Evolutionary conservation across 106 monocot genomes (phyloP).

Genomic region (Phalaenopsis aphrodite): DNA sequence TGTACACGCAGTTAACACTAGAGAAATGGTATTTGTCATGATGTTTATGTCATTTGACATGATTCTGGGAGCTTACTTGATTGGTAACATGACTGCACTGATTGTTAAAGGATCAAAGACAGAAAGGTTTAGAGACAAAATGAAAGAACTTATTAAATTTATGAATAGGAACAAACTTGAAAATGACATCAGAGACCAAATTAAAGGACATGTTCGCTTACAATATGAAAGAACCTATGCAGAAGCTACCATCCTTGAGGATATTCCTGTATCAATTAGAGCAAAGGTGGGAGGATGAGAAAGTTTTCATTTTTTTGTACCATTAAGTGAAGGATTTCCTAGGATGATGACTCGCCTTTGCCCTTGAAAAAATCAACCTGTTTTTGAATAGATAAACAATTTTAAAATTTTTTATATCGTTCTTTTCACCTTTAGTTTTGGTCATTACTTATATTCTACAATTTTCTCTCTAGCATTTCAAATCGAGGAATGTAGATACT

Average conservation of each 20-base stretch:
- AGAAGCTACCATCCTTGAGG: constrained; percentile 71
- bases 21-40: constrained; percentile 95
- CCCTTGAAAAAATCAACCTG: background rate
- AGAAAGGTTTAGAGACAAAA: constrained; percentile 87
- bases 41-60: constrained; percentile 93
- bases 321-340: background rate
- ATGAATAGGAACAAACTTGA: constrained; percentile 86
- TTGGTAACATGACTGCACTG: constrained; percentile 93
- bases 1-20: constrained; percentile 83
- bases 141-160: constrained; percentile 79
- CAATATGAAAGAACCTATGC: constrained; percentile 89
- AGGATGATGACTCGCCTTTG: background rate
- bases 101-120: constrained; percentile 98
- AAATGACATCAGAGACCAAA: constrained; percentile 71
- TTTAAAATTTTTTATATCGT: background rate
- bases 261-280: constrained; percentile 82
- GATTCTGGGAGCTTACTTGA: constrained; percentile 92
- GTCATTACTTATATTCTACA: background rate
- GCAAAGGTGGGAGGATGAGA: constrained; percentile 49
- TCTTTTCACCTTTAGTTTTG: background rate
- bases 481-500: too few relatives aligned
- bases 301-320: background rate
- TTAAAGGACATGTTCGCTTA: constrained; percentile 80
- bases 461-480: too few relatives aligned
- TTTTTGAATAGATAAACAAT: background rate